Conservation (phyloP, 352 stramenopile genomes). For the Pythium biforme region DNA sequence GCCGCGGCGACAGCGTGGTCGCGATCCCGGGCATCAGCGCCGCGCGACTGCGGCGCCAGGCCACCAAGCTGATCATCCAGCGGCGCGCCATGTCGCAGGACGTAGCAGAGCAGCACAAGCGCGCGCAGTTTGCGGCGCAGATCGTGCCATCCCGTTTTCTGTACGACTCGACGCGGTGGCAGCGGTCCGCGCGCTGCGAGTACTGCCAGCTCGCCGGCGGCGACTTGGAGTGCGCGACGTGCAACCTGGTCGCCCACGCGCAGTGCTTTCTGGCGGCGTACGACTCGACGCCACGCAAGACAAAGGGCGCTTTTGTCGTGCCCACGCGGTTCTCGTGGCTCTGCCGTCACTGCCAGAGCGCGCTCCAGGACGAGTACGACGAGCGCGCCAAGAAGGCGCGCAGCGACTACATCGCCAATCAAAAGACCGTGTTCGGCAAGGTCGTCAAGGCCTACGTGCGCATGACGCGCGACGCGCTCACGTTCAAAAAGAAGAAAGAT, state of each 20-base stretch:
- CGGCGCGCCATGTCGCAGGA: conserved; percentile 1
- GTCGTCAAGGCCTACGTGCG: conserved; percentile 63
- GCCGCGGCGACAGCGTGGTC: conserved; percentile 18
- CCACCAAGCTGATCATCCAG: conserved; percentile 26
- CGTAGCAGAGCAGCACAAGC: conserved; percentile 13
- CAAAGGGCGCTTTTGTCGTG: conserved; percentile 54
- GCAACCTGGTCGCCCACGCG: conserved; percentile 64
- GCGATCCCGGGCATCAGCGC: conserved; percentile 23
- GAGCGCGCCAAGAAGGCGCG: conserved; percentile 38
- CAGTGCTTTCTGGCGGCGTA: conserved; percentile 51
- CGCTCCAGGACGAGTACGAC: conserved; percentile 61
- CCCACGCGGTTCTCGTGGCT: conserved; percentile 59
- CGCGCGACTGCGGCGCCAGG: conserved; percentile 19
- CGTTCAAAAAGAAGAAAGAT: conserved; percentile 60
- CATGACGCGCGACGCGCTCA: conserved; percentile 58
- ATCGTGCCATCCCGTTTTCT: conserved; percentile 51
- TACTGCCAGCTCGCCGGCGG: conserved; percentile 62
- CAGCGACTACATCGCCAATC: conserved; percentile 38
- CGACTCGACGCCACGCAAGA: conserved; percentile 33
- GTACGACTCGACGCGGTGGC: conserved; percentile 43
- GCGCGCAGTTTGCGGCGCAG: conserved; percentile 17
- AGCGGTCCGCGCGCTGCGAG: conserved; percentile 45
- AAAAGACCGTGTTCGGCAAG: conserved; percentile 50
- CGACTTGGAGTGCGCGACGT: conserved; percentile 64
- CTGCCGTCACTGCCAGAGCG: conserved; percentile 46